Evolutionary conservation across 371 early-diverging fungal genomes (phyloP).

Genomic region (Mucor circinelloides): DNA sequence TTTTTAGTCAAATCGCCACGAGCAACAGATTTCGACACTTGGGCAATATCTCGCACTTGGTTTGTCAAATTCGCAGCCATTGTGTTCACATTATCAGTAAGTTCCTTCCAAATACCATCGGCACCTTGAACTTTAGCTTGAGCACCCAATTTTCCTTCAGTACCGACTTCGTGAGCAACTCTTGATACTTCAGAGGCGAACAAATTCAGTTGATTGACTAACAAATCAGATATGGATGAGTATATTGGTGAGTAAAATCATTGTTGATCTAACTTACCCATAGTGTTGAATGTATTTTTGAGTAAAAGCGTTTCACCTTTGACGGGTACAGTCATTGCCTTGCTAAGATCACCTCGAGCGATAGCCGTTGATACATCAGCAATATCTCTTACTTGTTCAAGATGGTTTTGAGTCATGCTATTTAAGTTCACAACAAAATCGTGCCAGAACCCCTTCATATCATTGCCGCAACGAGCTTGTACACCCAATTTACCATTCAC

Average conservation of each 20-base stretch:
- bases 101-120: conserved; percentile 68
- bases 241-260: not conserved
- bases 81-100: conserved; percentile 67
- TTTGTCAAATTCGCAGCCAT: conserved; percentile 59
- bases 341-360: conserved; percentile 67
- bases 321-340: conserved; percentile 59
- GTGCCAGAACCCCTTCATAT: conserved; percentile 68
- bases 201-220: conserved; percentile 51
- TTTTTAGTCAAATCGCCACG: conserved; percentile 58
- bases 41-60: conserved; percentile 63
- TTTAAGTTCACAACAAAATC: conserved; percentile 72
- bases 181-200: conserved; percentile 59
- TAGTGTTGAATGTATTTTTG: conserved; percentile 73
- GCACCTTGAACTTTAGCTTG: conserved; percentile 53
- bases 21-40: conserved; percentile 59
- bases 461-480: conserved; percentile 48
- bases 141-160: conserved; percentile 52
- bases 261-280: conserved; percentile 53
- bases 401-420: conserved; percentile 65
- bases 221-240: not conserved
- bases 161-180: conserved; percentile 50
- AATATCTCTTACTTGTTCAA: conserved; percentile 71
- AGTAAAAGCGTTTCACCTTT: conserved; percentile 65
- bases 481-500: conserved; percentile 69
- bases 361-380: conserved; percentile 69